phyloP scores from a whole-genome alignment of 495 filamentous ascomycete genomes.

The Penicillium cinerascens region DNA sequence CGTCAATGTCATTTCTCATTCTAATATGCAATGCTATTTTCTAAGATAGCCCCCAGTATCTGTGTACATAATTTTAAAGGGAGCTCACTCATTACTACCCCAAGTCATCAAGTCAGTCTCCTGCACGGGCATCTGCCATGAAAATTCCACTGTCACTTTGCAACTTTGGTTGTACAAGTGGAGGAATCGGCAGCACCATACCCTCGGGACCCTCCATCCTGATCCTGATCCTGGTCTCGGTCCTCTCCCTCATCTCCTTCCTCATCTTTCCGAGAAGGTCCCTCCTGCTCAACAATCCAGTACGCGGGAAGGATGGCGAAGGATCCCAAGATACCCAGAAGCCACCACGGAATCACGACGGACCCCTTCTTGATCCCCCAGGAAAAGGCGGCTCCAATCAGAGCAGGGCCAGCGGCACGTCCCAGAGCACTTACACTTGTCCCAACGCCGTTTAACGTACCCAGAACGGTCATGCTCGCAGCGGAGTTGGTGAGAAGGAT shows the following conservation, averaged over 20 bases:
- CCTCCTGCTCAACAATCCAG: constrained; percentile 72
- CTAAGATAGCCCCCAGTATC: neutral
- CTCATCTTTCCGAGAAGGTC: constrained; percentile 49
- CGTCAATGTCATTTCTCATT: neutral
- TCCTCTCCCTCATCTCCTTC: constrained; percentile 29
- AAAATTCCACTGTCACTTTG: neutral
- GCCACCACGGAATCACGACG: constrained; percentile 77
- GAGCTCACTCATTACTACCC: neutral
- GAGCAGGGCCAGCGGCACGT: constrained; percentile 69
- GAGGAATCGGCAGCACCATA: constrained; percentile 9
- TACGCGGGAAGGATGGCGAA: constrained; percentile 64
- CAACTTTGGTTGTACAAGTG: neutral
- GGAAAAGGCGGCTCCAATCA: constrained; percentile 62
- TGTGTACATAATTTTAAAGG: neutral
- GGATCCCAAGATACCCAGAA: constrained; percentile 55
- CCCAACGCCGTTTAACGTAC: constrained; percentile 85
- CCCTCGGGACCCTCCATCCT: neutral
- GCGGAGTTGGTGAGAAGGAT: constrained; percentile 90
- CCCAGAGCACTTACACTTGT: constrained; percentile 77
- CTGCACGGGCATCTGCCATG: neutral
- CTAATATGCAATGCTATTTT: neutral
- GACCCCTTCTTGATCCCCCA: constrained; percentile 68
- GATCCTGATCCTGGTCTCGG: neutral
- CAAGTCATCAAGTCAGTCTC: neutral
- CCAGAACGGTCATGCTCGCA: constrained; percentile 66